Conservation (phyloP, 768 basidiomycete species). For the Russula brevipes region DNA sequence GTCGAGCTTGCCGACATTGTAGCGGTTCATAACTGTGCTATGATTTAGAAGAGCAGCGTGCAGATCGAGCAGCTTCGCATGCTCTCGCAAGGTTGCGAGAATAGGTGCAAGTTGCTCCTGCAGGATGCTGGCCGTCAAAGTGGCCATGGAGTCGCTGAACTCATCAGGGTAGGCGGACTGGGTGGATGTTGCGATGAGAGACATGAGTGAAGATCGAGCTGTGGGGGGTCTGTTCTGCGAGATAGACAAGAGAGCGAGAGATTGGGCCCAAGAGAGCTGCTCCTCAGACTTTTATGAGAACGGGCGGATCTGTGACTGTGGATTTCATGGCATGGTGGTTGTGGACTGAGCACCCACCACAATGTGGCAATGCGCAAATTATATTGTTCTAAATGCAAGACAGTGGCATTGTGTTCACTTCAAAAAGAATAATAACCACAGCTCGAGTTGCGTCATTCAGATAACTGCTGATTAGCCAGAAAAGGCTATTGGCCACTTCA, state of each 20-base stretch:
- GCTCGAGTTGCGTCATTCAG: no score
- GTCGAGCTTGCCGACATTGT: constrained; percentile 21
- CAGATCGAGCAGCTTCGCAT: constrained; percentile 10
- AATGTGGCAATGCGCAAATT: not conserved
- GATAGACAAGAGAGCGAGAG: not conserved
- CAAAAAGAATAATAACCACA: no score
- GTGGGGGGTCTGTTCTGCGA: not conserved
- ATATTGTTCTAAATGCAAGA: no score
- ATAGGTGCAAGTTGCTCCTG: constrained; percentile 18
- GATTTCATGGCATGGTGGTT: not conserved
- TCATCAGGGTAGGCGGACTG: not conserved
- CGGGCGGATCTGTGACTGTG: not conserved
- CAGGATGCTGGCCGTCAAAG: not conserved
- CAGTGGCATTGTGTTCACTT: no score
- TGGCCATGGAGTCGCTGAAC: constrained; percentile 1
- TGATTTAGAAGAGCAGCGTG: constrained; percentile 18
- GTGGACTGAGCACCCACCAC: not conserved
- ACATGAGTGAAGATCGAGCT: not conserved
- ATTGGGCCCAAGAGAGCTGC: not conserved
- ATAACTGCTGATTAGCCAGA: no score
- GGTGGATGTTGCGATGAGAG: not conserved
- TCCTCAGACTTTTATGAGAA: not conserved
- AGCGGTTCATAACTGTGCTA: constrained; percentile 10
- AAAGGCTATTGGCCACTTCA: no score
- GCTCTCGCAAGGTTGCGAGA: constrained; percentile 10